Conservation (phyloP, 139 green algal species). For the Mychonastes homosphaera region DNA sequence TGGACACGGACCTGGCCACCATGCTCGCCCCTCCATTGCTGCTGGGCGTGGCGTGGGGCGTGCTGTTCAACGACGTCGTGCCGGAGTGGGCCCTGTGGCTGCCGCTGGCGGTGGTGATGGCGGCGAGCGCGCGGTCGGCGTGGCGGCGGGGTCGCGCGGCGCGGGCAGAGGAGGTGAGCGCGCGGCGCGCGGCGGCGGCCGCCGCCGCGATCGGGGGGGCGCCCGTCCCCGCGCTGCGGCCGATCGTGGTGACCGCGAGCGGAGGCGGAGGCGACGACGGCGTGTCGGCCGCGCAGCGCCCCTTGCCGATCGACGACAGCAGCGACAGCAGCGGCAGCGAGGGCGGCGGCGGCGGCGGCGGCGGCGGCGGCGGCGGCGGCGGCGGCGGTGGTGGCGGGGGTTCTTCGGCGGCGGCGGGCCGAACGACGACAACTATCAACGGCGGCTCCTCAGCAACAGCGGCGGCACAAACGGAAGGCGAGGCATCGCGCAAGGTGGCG, state of each 20-base stretch:
- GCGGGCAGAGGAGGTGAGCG: not conserved
- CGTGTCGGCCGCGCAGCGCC: too few relatives aligned
- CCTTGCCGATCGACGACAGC: not conserved
- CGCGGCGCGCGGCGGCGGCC: too few relatives aligned
- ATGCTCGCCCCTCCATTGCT: slow-evolving; percentile 28
- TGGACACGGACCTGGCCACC: slow-evolving; percentile 31
- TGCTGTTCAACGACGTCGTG: slow-evolving; percentile 37
- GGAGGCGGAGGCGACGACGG: too few relatives aligned
- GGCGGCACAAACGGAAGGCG: not conserved
- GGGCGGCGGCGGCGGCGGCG: not conserved
- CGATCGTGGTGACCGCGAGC: too few relatives aligned
- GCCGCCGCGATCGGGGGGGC: too few relatives aligned
- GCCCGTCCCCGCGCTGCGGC: too few relatives aligned
- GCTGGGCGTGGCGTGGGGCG: slow-evolving; percentile 26
- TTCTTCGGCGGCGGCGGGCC: not conserved
- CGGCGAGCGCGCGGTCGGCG: not conserved
- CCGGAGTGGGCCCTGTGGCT: slow-evolving; percentile 25
- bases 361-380: not conserved
- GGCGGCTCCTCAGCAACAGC: not conserved
- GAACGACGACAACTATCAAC: not conserved
- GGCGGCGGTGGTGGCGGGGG: not conserved
- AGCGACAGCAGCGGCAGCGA: not conserved
- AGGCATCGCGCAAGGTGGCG: not conserved
- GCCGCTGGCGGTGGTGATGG: not conserved
- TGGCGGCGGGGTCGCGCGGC: not conserved